Evolutionary conservation across 305 asterid genomes (phyloP), one percentile per base, ranked within the genome.

Genomic region (Fraxinus latifolia): DNA sequence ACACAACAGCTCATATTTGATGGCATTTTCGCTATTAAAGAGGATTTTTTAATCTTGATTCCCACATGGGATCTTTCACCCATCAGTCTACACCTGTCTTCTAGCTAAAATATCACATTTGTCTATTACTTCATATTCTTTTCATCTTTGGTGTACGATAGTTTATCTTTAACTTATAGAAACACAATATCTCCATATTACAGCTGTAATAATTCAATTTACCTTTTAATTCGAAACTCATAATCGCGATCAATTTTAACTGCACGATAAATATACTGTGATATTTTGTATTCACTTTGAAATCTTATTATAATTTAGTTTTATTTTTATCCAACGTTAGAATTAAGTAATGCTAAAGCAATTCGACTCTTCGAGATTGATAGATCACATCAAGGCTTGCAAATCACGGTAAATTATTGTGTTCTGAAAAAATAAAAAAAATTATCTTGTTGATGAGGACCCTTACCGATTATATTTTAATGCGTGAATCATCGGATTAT

Each of bases 1-100:
- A 55, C 11, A 76, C 83, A 80, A 53, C 83, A 31, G 53, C 83
- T 67, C 77, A 79, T 53, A 74, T 83, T 79, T 8, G 80, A 79
- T 78, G 80, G 80, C 79, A 68, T 15, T 83, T 68, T 70, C 44
- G 65, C 75, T 68, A 73, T 29, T 72, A 60, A 68, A 60, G 25
- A 73, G 73, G 72, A 77, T 77, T 70, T 47, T 31, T 70, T 31
- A 70, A 12, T 12, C 42, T 32, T 70, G 39, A 70, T 70, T 70
- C 76, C 12, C 5, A 70, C 25, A 31, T 12, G 23, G 76, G 23
- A 29, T 15, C 42, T 70, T 32, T 32, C 76, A 55, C 65, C 42
- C 42, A 5, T 70, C 42, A 5, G 14, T 31, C 75, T 70, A 70
- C 42, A 9, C 1, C 36, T 25, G 74, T 15, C 42, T 31, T 32